Evolutionary conservation across 495 filamentous ascomycete genomes (phyloP).

Genomic region (Thermochaetoides thermophila): DNA sequence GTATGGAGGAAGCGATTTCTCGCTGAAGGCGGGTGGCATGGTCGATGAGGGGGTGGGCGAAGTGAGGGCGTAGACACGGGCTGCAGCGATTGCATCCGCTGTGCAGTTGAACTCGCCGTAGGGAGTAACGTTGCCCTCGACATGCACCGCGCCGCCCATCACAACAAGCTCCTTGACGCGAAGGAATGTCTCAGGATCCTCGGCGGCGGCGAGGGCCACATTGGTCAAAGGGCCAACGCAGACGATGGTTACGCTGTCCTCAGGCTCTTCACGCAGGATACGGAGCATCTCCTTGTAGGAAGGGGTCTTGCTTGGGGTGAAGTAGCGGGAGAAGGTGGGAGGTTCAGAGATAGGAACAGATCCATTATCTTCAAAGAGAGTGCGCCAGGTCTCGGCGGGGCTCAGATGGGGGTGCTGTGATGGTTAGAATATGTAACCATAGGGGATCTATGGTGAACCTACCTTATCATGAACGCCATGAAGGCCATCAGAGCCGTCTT

Average conservation of each 20-base stretch:
- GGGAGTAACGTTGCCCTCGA: constrained; percentile 69
- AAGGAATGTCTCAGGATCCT: constrained; percentile 76
- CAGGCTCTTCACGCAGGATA: constrained; percentile 59
- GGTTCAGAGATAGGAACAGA: constrained; percentile 20
- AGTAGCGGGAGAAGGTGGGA: constrained; percentile 36
- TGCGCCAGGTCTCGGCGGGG: constrained; percentile 70
- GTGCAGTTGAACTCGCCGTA: constrained; percentile 74
- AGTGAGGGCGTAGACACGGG: constrained; percentile 78
- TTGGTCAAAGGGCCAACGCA: constrained; percentile 86
- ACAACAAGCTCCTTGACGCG: constrained; percentile 79
- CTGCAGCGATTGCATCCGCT: constrained; percentile 71
- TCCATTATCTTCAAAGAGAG: constrained; percentile 48
- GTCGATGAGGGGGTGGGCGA: constrained; percentile 53
- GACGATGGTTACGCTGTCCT: constrained; percentile 74
- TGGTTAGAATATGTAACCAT: constrained; percentile 2
- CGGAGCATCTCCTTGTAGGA: constrained; percentile 78
- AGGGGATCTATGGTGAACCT: constrained; percentile 15
- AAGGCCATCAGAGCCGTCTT: constrained; percentile 83
- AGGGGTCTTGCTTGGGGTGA: constrained; percentile 53
- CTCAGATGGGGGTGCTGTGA: constrained; percentile 72
- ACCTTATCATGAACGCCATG: constrained; percentile 78
- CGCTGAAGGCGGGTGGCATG: constrained; percentile 45
- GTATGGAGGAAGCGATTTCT: constrained; percentile 44
- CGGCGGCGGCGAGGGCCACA: constrained; percentile 70
- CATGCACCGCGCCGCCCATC: constrained; percentile 85